These are phyloP conservation scores for Candida pseudoviswanathii DNA, from an alignment of 1,139 yeast species.

Conservation along the genomic window DNA sequence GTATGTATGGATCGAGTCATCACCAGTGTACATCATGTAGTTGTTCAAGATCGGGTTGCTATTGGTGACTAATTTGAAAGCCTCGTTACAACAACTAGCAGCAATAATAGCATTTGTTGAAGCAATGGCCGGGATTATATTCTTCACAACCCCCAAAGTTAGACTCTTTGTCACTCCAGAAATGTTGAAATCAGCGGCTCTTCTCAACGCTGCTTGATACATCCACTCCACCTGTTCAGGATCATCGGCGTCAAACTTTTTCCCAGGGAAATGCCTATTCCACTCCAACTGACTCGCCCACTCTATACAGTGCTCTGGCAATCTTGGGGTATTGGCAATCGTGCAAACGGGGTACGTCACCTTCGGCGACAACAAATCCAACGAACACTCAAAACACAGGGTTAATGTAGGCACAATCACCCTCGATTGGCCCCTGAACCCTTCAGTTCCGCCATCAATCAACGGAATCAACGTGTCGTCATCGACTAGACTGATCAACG, in stretches of 20 bases:
- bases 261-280: constrained; percentile 53
- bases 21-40: constrained; percentile 87
- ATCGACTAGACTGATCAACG: constrained; percentile 64
- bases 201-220: constrained; percentile 50
- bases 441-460: constrained; percentile 96
- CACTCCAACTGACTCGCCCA: constrained; percentile 85
- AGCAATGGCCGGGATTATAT: constrained; percentile 92
- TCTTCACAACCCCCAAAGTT: constrained; percentile 87
- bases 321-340: constrained; percentile 88
- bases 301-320: constrained; percentile 94
- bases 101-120: constrained; percentile 94
- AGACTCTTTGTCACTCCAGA: constrained; percentile 70
- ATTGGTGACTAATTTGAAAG: constrained; percentile 73
- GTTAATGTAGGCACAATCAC: constrained; percentile 83
- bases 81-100: constrained; percentile 88
- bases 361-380: constrained; percentile 71
- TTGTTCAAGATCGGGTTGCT: constrained; percentile 71
- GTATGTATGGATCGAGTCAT: constrained; percentile 73
- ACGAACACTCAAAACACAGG: constrained; percentile 91
- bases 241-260: constrained; percentile 66
- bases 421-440: constrained; percentile 89
- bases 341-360: constrained; percentile 90
- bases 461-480: constrained; percentile 67
- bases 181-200: constrained; percentile 71
- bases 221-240: constrained; percentile 71